Conservation (phyloP, 805 yeast genomes). For the Saccharomycopsis malanga region DNA sequence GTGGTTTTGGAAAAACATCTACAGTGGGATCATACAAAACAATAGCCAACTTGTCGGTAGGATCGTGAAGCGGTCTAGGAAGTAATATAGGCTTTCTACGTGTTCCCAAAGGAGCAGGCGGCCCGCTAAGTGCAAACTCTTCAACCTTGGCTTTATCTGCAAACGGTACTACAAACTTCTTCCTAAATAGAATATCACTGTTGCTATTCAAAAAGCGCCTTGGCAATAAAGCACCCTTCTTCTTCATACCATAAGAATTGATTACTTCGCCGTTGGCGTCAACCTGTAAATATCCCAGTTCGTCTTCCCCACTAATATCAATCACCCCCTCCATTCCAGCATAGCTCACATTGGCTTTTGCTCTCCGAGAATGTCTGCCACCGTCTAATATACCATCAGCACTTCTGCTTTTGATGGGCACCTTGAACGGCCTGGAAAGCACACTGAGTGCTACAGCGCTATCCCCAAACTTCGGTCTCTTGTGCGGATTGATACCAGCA, state of each 20-base stretch:
- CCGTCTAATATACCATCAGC: constrained; percentile 11
- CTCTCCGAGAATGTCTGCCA: constrained; percentile 25
- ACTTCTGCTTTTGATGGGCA: constrained; percentile 43
- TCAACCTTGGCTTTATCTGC: constrained; percentile 29
- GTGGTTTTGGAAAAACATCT: constrained; percentile 36
- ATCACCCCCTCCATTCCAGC: constrained; percentile 28
- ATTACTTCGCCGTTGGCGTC: constrained; percentile 28
- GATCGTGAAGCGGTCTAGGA: constrained; percentile 95
- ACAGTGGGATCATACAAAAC: constrained; percentile 94
- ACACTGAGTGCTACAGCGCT: constrained; percentile 32
- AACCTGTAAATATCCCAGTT: constrained; percentile 32
- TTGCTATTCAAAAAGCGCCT: constrained; percentile 38
- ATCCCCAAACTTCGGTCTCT: constrained; percentile 16
- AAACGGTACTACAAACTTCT: constrained; percentile 59
- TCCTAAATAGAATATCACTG: constrained; percentile 36
- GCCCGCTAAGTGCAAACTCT: constrained; percentile 26
- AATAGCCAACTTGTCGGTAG: constrained; percentile 86
- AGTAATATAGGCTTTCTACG: constrained; percentile 58
- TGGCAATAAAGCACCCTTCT: constrained; percentile 56
- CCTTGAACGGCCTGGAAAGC: constrained; percentile 60
- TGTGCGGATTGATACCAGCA: constrained; percentile 19
- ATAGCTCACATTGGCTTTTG: constrained; percentile 31
- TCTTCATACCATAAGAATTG: constrained; percentile 26
- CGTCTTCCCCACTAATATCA: constrained; percentile 32
- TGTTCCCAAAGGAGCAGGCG: constrained; percentile 85